Evolutionary conservation across 2,329 filamentous ascomycete species (phyloP), one percentile per base, ranked within the genome.

Genomic region (Coniochaeta ligniaria): DNA sequence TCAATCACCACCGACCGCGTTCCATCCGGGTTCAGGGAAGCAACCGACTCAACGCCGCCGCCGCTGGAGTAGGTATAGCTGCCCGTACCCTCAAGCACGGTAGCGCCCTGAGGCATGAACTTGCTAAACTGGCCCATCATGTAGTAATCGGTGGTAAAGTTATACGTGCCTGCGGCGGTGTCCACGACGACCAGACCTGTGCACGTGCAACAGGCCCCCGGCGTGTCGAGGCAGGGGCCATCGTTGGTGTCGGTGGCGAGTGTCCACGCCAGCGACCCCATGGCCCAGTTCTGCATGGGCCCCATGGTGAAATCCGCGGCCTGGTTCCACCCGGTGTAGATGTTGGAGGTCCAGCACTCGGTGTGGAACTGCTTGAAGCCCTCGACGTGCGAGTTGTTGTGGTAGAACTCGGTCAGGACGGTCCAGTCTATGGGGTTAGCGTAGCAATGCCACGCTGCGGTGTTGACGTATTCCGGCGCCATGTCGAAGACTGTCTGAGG

Each of bases 111-210:
- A 17, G 76, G 75, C 61, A 82, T 79, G 66, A 77, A 81, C 62
- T 72, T 75, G 67, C 74, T 76, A 67, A 80, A 81, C 67, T 83
- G 81, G 1, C 78, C 80, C 63, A 83, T 72, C 74, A 81, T 80
- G 67, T 83, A 83, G 69, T 82, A 83, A 62, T 81, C 79, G 9
- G 78, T 72, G 26, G 75, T 76, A 62, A 77, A 75, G 4, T 69
- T 71, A 68, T 83, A 83, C 3, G 73, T 75, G 26, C 71, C 72
- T 11, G 72, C 66, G 11, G 68, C 67, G 9, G 71, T 78, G 71
- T 87, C 81, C 61, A 87, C 74, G 6, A 80, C 80, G 55, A 85
- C 81, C 6, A 87, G 75, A 9, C 84, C 84, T 0, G 73, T 74
- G 67, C 78, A 80, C 11, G 68, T 70, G 22, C 63, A 63, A 66